Conservation (phyloP, 2,329 filamentous ascomycete genomes). For the Talaromyces funiculosus region DNA sequence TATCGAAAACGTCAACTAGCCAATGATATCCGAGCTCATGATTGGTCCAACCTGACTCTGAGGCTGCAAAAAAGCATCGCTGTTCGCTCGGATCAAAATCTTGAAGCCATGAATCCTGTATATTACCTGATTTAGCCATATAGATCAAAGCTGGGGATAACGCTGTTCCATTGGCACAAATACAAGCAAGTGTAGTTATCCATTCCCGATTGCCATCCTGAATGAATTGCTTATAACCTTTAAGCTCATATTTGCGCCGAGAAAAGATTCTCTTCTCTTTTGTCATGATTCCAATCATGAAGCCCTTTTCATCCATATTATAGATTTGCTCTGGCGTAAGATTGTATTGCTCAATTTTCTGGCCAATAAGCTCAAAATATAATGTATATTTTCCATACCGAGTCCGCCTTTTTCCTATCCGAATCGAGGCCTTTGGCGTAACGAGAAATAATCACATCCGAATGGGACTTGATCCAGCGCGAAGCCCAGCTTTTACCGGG, state of each 20-base stretch:
- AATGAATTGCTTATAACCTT: slow-evolving; percentile 10
- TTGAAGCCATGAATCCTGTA: slow-evolving; percentile 18
- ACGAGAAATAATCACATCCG: neutral
- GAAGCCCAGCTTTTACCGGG: too few relatives aligned
- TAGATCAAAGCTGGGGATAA: slow-evolving; percentile 19
- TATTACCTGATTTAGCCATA: slow-evolving; percentile 14
- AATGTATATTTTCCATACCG: neutral
- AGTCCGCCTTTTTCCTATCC: slow-evolving; percentile 3
- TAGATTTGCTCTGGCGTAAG: neutral
- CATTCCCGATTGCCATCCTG: slow-evolving; percentile 19
- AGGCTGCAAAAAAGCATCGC: too few relatives aligned
- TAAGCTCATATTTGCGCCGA: slow-evolving; percentile 2
- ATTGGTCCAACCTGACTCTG: too few relatives aligned
- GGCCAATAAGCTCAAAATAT: neutral
- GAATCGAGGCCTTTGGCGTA: neutral
- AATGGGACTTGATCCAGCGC: neutral
- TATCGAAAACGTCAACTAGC: too few relatives aligned
- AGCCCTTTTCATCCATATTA: neutral
- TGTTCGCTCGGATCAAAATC: slow-evolving; percentile 9
- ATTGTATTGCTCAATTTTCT: neutral
- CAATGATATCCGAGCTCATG: too few relatives aligned
- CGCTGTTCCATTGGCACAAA: slow-evolving; percentile 6
- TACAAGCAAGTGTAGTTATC: slow-evolving; percentile 17
- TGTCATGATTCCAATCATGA: slow-evolving; percentile 8
- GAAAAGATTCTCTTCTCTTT: slow-evolving; percentile 19